phyloP scores from a whole-genome alignment of 148 eudicot species.

The Amaranthus hypochondriacus region DNA sequence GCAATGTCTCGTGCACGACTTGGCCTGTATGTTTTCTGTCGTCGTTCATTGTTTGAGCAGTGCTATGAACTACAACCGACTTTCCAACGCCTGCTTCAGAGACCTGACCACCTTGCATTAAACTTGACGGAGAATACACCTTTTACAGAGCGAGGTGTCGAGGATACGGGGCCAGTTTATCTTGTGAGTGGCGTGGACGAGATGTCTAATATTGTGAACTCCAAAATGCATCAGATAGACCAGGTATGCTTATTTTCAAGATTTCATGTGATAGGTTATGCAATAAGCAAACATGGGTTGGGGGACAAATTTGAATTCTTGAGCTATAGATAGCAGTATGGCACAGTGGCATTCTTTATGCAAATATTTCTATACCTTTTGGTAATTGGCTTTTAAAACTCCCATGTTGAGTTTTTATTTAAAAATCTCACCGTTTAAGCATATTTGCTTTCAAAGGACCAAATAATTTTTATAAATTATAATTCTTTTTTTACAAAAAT shows the following conservation, averaged over 20 bases:
- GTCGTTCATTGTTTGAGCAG: slow-evolving; percentile 90
- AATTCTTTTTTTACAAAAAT: too few relatives aligned
- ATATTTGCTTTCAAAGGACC: too few relatives aligned
- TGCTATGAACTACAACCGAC: slow-evolving; percentile 94
- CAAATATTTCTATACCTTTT: too few relatives aligned
- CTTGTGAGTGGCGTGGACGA: slow-evolving; percentile 70
- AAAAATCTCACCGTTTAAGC: too few relatives aligned
- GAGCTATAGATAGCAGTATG: background rate
- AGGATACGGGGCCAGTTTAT: slow-evolving; percentile 55
- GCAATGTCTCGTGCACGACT: slow-evolving; percentile 99
- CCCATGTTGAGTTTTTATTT: too few relatives aligned
- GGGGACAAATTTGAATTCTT: too few relatives aligned
- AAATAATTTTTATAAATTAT: too few relatives aligned
- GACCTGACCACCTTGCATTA: slow-evolving; percentile 78
- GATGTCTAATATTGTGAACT: slow-evolving; percentile 67
- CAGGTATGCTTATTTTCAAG: slow-evolving; percentile 41
- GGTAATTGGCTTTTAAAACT: too few relatives aligned
- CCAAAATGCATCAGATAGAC: slow-evolving; percentile 59
- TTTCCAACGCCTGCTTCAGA: slow-evolving; percentile 68
- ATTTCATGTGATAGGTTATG: too few relatives aligned
- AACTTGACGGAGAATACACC: slow-evolving; percentile 53
- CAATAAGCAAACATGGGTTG: too few relatives aligned
- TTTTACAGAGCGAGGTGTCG: slow-evolving; percentile 68
- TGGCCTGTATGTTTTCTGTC: slow-evolving; percentile 89
- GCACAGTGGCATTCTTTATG: background rate